phyloP scores from a whole-genome alignment of 768 basidiomycete genomes.

The Leccinum disarticulatum region DNA sequence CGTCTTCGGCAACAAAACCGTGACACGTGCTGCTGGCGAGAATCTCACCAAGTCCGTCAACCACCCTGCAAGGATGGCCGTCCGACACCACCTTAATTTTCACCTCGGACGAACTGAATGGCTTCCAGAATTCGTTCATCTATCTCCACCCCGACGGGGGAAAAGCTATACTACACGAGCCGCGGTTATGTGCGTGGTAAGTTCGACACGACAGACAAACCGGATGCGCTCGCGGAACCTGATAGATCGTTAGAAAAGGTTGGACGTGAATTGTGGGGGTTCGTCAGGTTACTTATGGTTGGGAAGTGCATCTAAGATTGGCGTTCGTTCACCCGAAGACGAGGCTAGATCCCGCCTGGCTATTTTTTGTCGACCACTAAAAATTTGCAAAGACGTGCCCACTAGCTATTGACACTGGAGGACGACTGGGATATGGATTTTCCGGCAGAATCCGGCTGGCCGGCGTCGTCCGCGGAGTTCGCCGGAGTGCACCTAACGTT shows the following conservation, averaged over 20 bases:
- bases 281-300: constrained; percentile 65
- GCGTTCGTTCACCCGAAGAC: background rate
- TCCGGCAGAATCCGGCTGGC: too few species aligned
- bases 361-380: too few species aligned
- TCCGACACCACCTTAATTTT: constrained; percentile 57
- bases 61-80: constrained; percentile 64
- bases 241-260: constrained; percentile 34
- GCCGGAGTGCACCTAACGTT: background rate
- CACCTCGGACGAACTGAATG: constrained; percentile 57
- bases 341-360: too few species aligned
- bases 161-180: constrained; percentile 64
- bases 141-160: constrained; percentile 44
- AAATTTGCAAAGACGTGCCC: too few species aligned
- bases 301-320: constrained; percentile 50
- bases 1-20: constrained; percentile 26
- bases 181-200: constrained; percentile 68
- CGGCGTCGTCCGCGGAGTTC: too few species aligned
- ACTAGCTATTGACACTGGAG: too few species aligned
- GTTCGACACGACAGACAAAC: constrained; percentile 7
- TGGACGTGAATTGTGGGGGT: constrained; percentile 78
- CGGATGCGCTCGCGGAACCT: background rate
- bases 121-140: too few species aligned
- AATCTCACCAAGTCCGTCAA: constrained; percentile 46
- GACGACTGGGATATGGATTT: too few species aligned
- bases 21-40: constrained; percentile 53